Conservation (phyloP, 345 rosid species). For the Ceriops tagal region DNA sequence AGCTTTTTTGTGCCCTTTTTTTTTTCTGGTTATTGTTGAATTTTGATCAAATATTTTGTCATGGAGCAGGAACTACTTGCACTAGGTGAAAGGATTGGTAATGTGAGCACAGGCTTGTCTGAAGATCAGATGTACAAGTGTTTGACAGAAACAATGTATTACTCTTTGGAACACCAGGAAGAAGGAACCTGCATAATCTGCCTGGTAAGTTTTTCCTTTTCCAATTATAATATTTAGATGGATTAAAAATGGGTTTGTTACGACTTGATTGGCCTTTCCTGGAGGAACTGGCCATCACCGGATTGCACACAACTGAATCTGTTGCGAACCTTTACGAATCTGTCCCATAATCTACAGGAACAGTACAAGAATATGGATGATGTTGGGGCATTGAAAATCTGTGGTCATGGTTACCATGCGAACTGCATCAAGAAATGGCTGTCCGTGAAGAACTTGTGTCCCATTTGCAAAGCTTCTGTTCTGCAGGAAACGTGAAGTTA, state of each 20-base stretch:
- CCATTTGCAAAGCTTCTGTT: slow-evolving; percentile 38
- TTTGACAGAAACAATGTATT: slow-evolving; percentile 20
- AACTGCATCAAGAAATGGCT: slow-evolving; percentile 38
- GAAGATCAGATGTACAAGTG: slow-evolving; percentile 26
- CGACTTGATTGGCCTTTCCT: neutral
- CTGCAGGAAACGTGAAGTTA: neutral
- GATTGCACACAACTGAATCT: neutral
- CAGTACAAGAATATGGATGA: slow-evolving; percentile 24
- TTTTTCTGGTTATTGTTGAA: neutral
- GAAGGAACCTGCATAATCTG: slow-evolving; percentile 32
- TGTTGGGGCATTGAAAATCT: slow-evolving; percentile 23
- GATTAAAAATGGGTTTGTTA: neutral
- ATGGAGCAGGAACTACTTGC: slow-evolving; percentile 37
- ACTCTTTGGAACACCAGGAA: slow-evolving; percentile 10
- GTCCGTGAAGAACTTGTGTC: slow-evolving; percentile 36
- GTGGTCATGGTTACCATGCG: slow-evolving; percentile 34
- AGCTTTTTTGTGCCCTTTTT: neutral
- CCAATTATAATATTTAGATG: too few species aligned
- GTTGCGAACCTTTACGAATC: neutral
- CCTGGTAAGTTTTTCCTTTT: slow-evolving; percentile 27
- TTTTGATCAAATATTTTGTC: neutral
- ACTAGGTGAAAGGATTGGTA: slow-evolving; percentile 39
- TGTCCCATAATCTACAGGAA: slow-evolving; percentile 23
- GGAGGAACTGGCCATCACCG: neutral
- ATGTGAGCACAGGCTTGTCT: slow-evolving; percentile 36